These are phyloP conservation scores for Tetracladium setigerum DNA, from an alignment of 495 filamentous ascomycete genomes.

Conservation along the genomic window DNA sequence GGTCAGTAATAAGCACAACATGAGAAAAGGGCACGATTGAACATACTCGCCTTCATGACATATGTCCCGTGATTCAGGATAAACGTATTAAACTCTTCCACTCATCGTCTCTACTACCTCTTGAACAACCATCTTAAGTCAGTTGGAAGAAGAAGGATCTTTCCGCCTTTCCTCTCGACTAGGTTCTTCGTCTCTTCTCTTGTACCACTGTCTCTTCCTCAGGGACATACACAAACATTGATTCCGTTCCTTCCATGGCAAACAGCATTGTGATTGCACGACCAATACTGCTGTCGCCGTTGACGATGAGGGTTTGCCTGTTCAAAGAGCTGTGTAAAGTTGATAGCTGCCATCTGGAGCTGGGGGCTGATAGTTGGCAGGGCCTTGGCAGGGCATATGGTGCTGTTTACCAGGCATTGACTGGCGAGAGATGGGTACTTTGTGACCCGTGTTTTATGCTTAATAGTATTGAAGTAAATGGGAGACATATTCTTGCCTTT, in stretches of 20 bases:
- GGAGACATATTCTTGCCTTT: no score
- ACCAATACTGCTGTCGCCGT: constrained; percentile 78
- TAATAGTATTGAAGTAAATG: no score
- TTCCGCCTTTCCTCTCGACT: constrained; percentile 56
- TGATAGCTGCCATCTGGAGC: constrained; percentile 66
- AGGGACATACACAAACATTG: constrained; percentile 65
- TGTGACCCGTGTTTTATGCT: no score
- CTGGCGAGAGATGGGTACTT: constrained; percentile 61
- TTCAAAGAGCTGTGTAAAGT: constrained; percentile 64
- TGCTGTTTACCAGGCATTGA: constrained; percentile 58
- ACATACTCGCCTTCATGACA: constrained; percentile 57
- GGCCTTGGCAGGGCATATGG: constrained; percentile 52
- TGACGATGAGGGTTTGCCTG: constrained; percentile 74
- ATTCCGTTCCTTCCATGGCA: constrained; percentile 76
- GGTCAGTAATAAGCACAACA: background rate
- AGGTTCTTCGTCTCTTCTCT: constrained; percentile 59
- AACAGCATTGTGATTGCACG: constrained; percentile 71
- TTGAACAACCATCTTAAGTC: constrained; percentile 62
- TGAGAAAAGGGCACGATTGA: constrained; percentile 24
- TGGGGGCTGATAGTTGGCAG: constrained; percentile 59
- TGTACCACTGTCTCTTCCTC: constrained; percentile 72
- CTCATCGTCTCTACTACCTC: constrained; percentile 56
- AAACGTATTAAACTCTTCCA: constrained; percentile 64
- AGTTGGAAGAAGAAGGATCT: constrained; percentile 50
- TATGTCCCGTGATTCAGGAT: constrained; percentile 79